A percentile compares a stretch with the other conserved stretches of the same genome.
These are phyloP conservation scores for Cichorium intybus DNA, from an alignment of 140 eudicot genomes.

Conservation along the genomic window DNA sequence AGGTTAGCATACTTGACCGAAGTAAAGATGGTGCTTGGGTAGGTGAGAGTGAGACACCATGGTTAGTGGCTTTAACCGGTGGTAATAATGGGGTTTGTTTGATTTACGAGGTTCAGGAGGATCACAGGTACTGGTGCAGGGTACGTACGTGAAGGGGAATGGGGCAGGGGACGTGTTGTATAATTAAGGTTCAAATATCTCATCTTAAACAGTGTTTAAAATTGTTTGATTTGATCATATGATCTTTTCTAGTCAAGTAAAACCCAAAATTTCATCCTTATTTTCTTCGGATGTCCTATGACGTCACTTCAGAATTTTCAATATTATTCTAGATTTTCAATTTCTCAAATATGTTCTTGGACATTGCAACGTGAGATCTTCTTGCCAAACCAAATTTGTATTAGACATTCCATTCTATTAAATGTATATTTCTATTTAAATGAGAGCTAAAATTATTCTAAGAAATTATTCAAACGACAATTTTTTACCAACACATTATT, in stretches of 20 bases:
- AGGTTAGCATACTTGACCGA: not conserved
- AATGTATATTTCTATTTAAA: no score
- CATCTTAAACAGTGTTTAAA: conserved; percentile 28
- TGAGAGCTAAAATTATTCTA: no score
- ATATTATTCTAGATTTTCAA: not conserved
- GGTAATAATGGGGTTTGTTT: conserved; percentile 22
- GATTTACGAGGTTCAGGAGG: conserved; percentile 38
- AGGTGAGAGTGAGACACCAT: conserved; percentile 18
- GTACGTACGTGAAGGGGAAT: conserved; percentile 16
- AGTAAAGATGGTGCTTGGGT: conserved; percentile 16
- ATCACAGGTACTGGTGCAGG: conserved; percentile 32
- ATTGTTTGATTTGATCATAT: conserved; percentile 29
- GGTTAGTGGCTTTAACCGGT: conserved; percentile 27
- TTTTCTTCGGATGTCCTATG: conserved; percentile 8
- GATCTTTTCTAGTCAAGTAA: conserved; percentile 4
- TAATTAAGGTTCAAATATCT: conserved; percentile 21
- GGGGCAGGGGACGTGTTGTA: conserved; percentile 25
- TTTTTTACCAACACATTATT: no score
- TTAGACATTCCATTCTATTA: no score
- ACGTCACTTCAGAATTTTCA: conserved; percentile 18
- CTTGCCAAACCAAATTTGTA: no score
- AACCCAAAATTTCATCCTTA: not conserved
- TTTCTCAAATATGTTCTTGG: no score
- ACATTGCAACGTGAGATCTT: no score
- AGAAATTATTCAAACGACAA: no score